Evolutionary conservation across 768 basidiomycete species (phyloP).

Genomic region (Candolleomyces eurysporus): DNA sequence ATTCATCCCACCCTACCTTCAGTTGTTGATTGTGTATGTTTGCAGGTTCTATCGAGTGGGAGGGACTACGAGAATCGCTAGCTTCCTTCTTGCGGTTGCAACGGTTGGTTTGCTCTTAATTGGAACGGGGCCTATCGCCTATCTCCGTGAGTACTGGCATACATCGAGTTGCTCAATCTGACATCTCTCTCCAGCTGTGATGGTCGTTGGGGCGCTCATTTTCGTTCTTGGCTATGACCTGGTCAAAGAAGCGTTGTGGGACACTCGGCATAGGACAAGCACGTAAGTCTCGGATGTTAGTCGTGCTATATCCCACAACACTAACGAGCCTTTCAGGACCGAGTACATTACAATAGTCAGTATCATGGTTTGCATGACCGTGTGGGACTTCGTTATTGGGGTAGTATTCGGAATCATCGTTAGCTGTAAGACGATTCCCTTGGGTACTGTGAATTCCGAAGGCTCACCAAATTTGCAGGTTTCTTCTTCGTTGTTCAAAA

Average conservation of each 20-base stretch:
- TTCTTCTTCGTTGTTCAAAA: slow-evolving; percentile 98
- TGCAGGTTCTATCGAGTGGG: slow-evolving; percentile 89
- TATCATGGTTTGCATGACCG: slow-evolving; percentile 91
- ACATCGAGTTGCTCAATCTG: background rate
- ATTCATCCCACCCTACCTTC: background rate
- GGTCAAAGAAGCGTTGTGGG: slow-evolving; percentile 95
- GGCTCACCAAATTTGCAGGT: slow-evolving; percentile 37
- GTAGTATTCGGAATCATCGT: slow-evolving; percentile 90
- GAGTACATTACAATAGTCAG: slow-evolving; percentile 84
- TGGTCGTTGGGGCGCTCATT: slow-evolving; percentile 89
- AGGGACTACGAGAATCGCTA: slow-evolving; percentile 79
- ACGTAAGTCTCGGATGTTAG: slow-evolving; percentile 36
- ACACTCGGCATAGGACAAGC: slow-evolving; percentile 86
- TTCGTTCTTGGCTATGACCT: slow-evolving; percentile 94
- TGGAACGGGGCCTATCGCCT: slow-evolving; percentile 89
- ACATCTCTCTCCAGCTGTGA: slow-evolving; percentile 36
- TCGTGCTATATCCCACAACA: background rate
- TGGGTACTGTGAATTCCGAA: too few relatives aligned
- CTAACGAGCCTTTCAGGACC: slow-evolving; percentile 36
- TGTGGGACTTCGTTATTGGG: slow-evolving; percentile 92
- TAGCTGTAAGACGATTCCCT: slow-evolving; percentile 52
- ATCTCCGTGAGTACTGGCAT: slow-evolving; percentile 64
- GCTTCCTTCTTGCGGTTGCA: slow-evolving; percentile 79
- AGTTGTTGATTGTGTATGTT: background rate
- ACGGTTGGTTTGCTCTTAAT: slow-evolving; percentile 71